These are phyloP conservation scores for Pleurostoma richardsiae DNA, from an alignment of 2,329 filamentous ascomycete species.

Conservation along the genomic window DNA sequence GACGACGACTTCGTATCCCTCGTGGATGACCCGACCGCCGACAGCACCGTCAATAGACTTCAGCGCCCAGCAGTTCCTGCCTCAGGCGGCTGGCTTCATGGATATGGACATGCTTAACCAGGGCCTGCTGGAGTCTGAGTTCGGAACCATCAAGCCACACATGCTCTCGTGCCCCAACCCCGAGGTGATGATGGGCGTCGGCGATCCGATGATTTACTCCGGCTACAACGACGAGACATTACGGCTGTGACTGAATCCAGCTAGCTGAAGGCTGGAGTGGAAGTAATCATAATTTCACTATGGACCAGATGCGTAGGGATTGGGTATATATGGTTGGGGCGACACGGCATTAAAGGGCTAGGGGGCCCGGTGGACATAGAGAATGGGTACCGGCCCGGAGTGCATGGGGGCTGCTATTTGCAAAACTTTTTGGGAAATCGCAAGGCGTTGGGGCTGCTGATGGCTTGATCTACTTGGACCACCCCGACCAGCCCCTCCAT, in stretches of 20 bases:
- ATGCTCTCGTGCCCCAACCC: slow-evolving; percentile 46
- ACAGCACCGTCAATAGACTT: slow-evolving; percentile 26
- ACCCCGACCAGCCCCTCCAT: no score
- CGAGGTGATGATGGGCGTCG: slow-evolving; percentile 52
- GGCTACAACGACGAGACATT: slow-evolving; percentile 43
- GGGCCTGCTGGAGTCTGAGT: slow-evolving; percentile 45
- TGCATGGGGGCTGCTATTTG: no score
- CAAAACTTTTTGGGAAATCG: no score
- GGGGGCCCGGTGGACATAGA: no score
- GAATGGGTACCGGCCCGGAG: no score
- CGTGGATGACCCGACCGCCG: slow-evolving; percentile 25
- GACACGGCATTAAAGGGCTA: no score
- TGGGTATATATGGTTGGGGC: no score
- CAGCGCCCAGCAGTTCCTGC: slow-evolving; percentile 32
- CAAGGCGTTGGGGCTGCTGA: no score
- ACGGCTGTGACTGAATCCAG: slow-evolving; percentile 23
- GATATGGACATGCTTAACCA: slow-evolving; percentile 43
- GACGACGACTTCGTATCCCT: slow-evolving; percentile 17
- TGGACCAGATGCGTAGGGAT: no score
- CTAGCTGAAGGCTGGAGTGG: no score
- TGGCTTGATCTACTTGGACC: no score
- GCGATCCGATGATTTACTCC: slow-evolving; percentile 54
- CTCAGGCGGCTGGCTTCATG: slow-evolving; percentile 33
- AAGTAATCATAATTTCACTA: no score
- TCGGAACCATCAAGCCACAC: slow-evolving; percentile 51